Percentiles rank a stretch among this genome's conserved stretches.
Evolutionary conservation across 2,329 filamentous ascomycete species (phyloP).

Genomic region (Madurella fahalii): DNA sequence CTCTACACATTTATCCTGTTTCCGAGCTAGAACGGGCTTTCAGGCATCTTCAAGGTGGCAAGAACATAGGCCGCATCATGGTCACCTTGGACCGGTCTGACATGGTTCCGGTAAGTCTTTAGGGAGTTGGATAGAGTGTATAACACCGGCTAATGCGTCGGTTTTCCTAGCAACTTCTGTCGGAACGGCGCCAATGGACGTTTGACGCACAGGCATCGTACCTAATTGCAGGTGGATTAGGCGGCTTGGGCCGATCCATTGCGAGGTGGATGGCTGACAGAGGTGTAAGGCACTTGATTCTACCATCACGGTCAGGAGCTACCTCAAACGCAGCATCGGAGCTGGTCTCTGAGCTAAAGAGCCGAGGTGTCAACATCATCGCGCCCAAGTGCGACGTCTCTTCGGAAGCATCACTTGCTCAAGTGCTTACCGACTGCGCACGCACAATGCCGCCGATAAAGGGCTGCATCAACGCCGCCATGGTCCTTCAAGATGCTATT

Average conservation of each 20-base stretch:
- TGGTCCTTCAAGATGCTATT: slow-evolving; percentile 14
- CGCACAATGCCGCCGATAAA: slow-evolving; percentile 16
- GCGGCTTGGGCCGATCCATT: slow-evolving; percentile 36
- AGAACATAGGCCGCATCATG: slow-evolving; percentile 41
- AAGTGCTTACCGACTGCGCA: neutral
- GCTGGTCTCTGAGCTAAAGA: neutral
- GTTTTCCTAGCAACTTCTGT: neutral
- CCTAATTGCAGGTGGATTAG: slow-evolving; percentile 36
- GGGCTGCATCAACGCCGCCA: slow-evolving; percentile 26
- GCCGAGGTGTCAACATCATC: neutral
- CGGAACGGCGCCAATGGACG: neutral
- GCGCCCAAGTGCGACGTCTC: neutral
- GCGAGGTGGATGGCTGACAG: slow-evolving; percentile 34
- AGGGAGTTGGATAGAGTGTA: too few species aligned
- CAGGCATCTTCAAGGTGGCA: slow-evolving; percentile 37
- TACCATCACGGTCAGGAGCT: slow-evolving; percentile 34
- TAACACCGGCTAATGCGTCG: too few species aligned
- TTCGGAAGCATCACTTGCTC: neutral
- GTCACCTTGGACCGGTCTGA: slow-evolving; percentile 20
- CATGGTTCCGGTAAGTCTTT: slow-evolving; percentile 1
- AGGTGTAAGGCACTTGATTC: slow-evolving; percentile 37
- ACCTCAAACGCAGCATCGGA: slow-evolving; percentile 4
- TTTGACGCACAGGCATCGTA: slow-evolving; percentile 28
- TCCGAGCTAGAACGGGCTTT: slow-evolving; percentile 35
- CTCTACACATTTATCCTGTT: slow-evolving; percentile 26